Evolutionary conservation across 2,329 filamentous ascomycete genomes (phyloP).

Genomic region (Cylindrodendrum hubeiense): DNA sequence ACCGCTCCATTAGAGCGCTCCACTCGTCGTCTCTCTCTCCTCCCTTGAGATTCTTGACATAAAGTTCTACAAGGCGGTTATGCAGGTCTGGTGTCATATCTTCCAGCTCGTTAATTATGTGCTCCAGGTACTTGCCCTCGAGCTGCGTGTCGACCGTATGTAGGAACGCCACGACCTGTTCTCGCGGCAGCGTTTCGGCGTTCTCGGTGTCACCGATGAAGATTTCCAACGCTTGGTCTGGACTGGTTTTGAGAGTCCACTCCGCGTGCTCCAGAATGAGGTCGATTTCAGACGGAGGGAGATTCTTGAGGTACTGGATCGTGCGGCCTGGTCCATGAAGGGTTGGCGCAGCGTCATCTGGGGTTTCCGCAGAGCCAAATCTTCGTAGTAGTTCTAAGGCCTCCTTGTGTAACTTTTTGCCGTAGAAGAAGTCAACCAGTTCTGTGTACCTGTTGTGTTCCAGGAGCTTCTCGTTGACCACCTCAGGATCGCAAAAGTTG

Average conservation of each 20-base stretch:
- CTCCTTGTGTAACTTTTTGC: conserved; percentile 91
- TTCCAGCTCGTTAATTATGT: conserved; percentile 88
- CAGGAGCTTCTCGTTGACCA: conserved; percentile 92
- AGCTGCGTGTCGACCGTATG: conserved; percentile 76
- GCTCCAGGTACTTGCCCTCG: conserved; percentile 87
- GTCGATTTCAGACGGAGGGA: conserved; percentile 89
- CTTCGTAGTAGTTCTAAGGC: conserved; percentile 85
- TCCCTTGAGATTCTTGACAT: conserved; percentile 68
- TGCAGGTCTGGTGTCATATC: conserved; percentile 90
- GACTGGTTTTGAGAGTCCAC: conserved; percentile 83
- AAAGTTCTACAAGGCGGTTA: conserved; percentile 81
- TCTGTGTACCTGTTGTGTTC: conserved; percentile 92
- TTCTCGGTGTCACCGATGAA: conserved; percentile 96
- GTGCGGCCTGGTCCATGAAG: conserved; percentile 88
- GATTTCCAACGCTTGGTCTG: conserved; percentile 87
- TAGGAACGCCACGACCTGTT: conserved; percentile 81
- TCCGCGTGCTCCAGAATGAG: conserved; percentile 91
- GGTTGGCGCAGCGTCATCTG: conserved; percentile 62
- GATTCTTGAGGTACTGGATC: conserved; percentile 88
- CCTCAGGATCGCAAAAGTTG: conserved; percentile 96
- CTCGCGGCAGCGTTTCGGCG: conserved; percentile 87
- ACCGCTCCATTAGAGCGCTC: conserved; percentile 70
- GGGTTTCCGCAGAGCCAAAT: conserved; percentile 75
- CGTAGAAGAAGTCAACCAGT: conserved; percentile 96
- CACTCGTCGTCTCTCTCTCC: conserved; percentile 61